Conservation (phyloP, 1,284 basidiomycete genomes). For the Pholiota adiposa region DNA sequence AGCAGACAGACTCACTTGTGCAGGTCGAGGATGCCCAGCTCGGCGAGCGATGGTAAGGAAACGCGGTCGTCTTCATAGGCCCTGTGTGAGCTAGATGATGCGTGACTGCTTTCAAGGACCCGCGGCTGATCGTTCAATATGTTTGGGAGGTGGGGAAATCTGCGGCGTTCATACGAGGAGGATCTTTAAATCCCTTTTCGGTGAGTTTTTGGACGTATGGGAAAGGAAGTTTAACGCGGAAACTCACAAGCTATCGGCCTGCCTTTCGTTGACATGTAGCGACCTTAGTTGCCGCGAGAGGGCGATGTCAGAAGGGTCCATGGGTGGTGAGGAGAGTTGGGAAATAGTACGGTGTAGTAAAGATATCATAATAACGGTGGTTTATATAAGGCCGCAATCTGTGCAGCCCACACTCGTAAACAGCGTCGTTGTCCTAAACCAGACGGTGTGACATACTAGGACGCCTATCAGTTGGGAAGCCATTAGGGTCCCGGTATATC, state of each 20-base stretch:
- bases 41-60: conserved; percentile 2
- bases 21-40: conserved; percentile 3
- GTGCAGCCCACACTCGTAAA: conserved; percentile 2
- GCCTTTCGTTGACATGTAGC: background rate
- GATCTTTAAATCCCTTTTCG: background rate
- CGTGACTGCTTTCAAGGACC: background rate
- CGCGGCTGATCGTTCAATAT: background rate
- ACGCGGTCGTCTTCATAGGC: background rate
- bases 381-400: conserved; percentile 4
- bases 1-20: conserved; percentile 1
- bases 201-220: background rate
- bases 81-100: background rate
- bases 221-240: background rate
- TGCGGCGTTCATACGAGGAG: background rate
- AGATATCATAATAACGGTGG: background rate
- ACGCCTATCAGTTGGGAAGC: background rate
- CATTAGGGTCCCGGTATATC: background rate
- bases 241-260: background rate
- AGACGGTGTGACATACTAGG: background rate
- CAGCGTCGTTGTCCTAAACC: background rate
- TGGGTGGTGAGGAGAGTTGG: background rate
- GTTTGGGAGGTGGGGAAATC: conserved; percentile 2
- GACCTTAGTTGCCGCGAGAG: conserved; percentile 1
- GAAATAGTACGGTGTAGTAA: background rate
- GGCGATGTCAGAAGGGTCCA: background rate